phyloP scores from a whole-genome alignment of 202 grass and related monocot genomes.

The Eragrostis tef region DNA sequence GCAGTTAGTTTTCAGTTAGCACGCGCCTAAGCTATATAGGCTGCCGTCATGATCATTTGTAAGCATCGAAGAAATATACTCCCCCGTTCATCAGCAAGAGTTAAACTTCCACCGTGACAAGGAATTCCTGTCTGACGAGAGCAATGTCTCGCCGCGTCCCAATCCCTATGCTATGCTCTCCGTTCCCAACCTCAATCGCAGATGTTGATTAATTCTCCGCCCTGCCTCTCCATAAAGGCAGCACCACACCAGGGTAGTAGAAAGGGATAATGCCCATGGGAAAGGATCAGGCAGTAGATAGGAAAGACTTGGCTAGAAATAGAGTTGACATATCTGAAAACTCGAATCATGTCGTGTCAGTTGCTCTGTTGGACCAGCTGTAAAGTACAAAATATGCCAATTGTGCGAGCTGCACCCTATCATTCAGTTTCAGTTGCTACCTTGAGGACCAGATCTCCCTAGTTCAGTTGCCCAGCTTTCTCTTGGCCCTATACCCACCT shows the following conservation, averaged over 20 bases:
- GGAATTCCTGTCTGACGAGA: no score
- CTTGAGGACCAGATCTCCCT: not conserved
- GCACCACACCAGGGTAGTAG: not conserved
- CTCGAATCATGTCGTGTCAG: not conserved
- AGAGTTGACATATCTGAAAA: constrained; percentile 9
- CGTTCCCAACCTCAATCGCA: no score
- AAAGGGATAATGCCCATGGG: constrained; percentile 4
- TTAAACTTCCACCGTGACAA: no score
- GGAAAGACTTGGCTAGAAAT: not conserved
- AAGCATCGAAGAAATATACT: no score
- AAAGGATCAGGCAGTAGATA: not conserved
- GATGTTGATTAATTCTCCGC: no score
- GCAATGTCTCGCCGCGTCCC: no score
- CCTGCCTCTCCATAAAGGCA: no score
- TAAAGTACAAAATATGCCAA: not conserved
- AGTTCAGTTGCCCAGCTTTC: not conserved
- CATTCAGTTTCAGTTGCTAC: not conserved
- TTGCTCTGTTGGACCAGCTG: not conserved
- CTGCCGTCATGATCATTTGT: no score
- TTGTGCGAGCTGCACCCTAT: not conserved
- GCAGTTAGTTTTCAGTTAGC: no score
- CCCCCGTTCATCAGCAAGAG: no score
- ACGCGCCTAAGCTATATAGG: no score
- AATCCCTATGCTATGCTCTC: no score
- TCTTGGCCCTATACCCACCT: not conserved